phyloP scores from a whole-genome alignment of 1,284 basidiomycete species.

The Boletus mariae region DNA sequence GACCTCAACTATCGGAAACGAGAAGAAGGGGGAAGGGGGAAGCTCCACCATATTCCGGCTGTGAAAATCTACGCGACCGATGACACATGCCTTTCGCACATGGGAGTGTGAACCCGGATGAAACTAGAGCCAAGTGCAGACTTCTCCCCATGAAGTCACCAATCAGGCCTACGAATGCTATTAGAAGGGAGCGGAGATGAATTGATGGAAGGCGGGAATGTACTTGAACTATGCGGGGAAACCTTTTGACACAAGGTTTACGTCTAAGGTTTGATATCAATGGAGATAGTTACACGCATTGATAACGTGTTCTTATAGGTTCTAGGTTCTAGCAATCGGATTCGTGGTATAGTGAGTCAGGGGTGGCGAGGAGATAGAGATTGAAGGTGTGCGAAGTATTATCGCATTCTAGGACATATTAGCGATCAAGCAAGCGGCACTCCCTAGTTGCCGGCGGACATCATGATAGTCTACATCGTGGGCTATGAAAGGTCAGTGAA shows the following conservation, averaged over 20 bases:
- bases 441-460: slow-evolving; percentile 83
- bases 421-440: slow-evolving; percentile 59
- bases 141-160: slow-evolving; percentile 3
- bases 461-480: slow-evolving; percentile 98
- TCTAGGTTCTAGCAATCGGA: slow-evolving; percentile 7
- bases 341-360: slow-evolving; percentile 13
- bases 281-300: slow-evolving; percentile 20
- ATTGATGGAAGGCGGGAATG: slow-evolving; percentile 11
- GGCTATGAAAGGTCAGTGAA: slow-evolving; percentile 46
- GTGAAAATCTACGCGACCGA: slow-evolving; percentile 10
- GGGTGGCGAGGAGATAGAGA: background rate
- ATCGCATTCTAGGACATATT: slow-evolving; percentile 26
- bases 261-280: slow-evolving; percentile 18
- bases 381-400: slow-evolving; percentile 4
- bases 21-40: background rate
- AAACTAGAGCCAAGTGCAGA: slow-evolving; percentile 1
- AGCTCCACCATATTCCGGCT: background rate
- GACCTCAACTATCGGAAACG: slow-evolving; percentile 11
- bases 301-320: slow-evolving; percentile 6
- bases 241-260: slow-evolving; percentile 6
- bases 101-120: slow-evolving; percentile 6
- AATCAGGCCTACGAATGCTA: slow-evolving; percentile 11
- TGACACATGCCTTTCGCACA: slow-evolving; percentile 6
- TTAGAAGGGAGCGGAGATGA: slow-evolving; percentile 11
- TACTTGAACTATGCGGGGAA: slow-evolving; percentile 5